Evolutionary conservation across 495 filamentous ascomycete species (phyloP).

Genomic region (Xylaria flabelliformis): DNA sequence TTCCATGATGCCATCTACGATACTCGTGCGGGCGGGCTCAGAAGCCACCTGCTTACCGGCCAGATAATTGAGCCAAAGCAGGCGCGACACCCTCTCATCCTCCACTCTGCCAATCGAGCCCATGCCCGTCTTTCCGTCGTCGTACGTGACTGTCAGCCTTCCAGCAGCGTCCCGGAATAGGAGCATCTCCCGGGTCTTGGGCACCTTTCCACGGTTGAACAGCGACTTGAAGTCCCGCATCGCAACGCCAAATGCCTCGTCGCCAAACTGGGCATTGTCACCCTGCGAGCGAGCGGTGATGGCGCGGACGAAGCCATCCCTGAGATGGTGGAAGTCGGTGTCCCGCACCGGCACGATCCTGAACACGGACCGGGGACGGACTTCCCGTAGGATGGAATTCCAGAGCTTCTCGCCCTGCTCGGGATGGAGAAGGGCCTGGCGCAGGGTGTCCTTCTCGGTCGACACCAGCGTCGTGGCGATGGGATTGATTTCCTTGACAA

Average conservation of each 20-base stretch:
- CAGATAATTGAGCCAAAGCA: slow-evolving; percentile 90
- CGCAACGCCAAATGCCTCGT: slow-evolving; percentile 72
- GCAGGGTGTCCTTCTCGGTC: slow-evolving; percentile 74
- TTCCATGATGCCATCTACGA: slow-evolving; percentile 86
- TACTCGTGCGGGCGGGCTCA: slow-evolving; percentile 76
- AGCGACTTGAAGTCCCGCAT: slow-evolving; percentile 77
- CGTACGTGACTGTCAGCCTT: slow-evolving; percentile 70
- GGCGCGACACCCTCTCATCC: slow-evolving; percentile 80
- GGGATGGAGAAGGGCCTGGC: slow-evolving; percentile 69
- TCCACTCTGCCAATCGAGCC: slow-evolving; percentile 56
- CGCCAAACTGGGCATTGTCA: slow-evolving; percentile 59
- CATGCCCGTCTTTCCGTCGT: slow-evolving; percentile 57
- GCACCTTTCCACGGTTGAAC: slow-evolving; percentile 77
- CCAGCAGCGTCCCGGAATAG: slow-evolving; percentile 73
- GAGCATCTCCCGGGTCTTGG: slow-evolving; percentile 75
- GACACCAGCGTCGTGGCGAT: slow-evolving; percentile 83
- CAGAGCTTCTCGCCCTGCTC: slow-evolving; percentile 72
- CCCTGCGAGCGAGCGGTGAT: slow-evolving; percentile 73
- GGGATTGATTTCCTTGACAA: slow-evolving; percentile 60
- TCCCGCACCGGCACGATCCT: slow-evolving; percentile 84
- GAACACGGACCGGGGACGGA: slow-evolving; percentile 69
- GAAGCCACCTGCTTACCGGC: slow-evolving; percentile 87
- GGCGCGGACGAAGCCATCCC: slow-evolving; percentile 87
- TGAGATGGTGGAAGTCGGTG: slow-evolving; percentile 89
- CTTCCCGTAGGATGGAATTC: slow-evolving; percentile 69